Base-by-base conservation (phyloP, 352 stramenopile species). In the Phytophthora citricola region DNA sequence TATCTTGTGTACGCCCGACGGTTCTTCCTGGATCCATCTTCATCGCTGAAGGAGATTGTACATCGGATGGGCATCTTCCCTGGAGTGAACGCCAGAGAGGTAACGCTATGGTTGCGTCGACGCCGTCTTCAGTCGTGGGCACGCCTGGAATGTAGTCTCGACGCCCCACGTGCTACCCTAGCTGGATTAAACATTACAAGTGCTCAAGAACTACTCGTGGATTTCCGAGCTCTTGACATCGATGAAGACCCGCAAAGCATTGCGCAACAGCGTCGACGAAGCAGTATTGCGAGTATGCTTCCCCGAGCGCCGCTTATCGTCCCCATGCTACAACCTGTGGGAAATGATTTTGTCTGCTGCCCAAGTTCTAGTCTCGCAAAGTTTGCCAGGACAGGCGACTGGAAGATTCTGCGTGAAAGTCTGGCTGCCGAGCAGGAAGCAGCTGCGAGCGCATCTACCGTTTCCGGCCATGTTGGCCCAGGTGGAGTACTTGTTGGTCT, bases 301-400 rank as follows among this genome's bases (percentile, higher is more conserved):
- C 71, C 63, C 43, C 62, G 55, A 47, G 50, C 12, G 8, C 66
- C 54, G 24, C 80, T 91, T 22, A 62, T 58, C 10, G 64, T 93
- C 7, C 34, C 76, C 2, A 71, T 86, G 34, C 82, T 89, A 22
- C 78, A 83, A 38, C 68, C 82, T 2, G 66, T 82, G 1, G 85
- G 85, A 4, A 93, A 93, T 55, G 85, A 93, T 14, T 93, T 90
- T 53, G 55, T 58, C 55, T 78, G 11, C 59, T 89, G 61, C 54
- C 62, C 71, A 17, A 44, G 49, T 45, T 12, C 46, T 5, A 79
- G 66, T 53, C 43, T 75, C 41, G 46, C 66, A 2, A 78, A 78
- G 32, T 84, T 84, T 41, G 48, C 66, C 9, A 48, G 41, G 12
- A 82, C 58, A 31, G 72, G 75, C 4, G 69, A 78, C 9, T 83